These are phyloP conservation scores for Phytophthora sansomeana DNA, from an alignment of 352 stramenopile species.

Conservation along the genomic window DNA sequence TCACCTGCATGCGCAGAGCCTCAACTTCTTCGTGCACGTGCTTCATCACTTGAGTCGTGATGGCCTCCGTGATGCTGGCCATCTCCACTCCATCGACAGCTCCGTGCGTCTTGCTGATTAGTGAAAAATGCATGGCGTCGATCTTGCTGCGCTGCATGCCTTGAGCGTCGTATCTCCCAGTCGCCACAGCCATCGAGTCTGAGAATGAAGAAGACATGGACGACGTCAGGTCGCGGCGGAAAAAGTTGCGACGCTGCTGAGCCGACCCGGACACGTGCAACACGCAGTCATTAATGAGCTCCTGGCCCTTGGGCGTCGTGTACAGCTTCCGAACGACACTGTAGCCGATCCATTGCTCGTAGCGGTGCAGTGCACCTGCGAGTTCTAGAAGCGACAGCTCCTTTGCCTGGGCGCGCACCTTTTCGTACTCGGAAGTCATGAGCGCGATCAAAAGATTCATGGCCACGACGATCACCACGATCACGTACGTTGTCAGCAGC, in stretches of 20 bases:
- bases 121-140: constrained; percentile 31
- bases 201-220: constrained; percentile 41
- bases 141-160: constrained; percentile 30
- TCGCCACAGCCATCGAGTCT: neutral
- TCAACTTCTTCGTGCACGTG: constrained; percentile 43
- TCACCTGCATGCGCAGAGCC: constrained; percentile 40
- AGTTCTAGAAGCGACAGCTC: constrained; percentile 58
- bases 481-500: constrained; percentile 58
- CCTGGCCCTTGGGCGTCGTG: constrained; percentile 37
- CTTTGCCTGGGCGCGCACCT: constrained; percentile 60
- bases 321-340: constrained; percentile 50
- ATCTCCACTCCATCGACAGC: constrained; percentile 23
- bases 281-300: constrained; percentile 42
- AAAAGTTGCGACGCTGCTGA: constrained; percentile 31
- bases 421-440: constrained; percentile 72
- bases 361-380: constrained; percentile 53
- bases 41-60: constrained; percentile 44
- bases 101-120: constrained; percentile 23
- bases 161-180: constrained; percentile 3
- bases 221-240: constrained; percentile 33
- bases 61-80: constrained; percentile 34
- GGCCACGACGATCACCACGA: constrained; percentile 63
- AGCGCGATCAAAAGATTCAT: constrained; percentile 64
- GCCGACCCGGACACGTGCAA: constrained; percentile 13
- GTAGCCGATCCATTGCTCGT: constrained; percentile 59